Evolutionary conservation across 345 rosid species (phyloP).

Genomic region (Bruguiera parviflora): DNA sequence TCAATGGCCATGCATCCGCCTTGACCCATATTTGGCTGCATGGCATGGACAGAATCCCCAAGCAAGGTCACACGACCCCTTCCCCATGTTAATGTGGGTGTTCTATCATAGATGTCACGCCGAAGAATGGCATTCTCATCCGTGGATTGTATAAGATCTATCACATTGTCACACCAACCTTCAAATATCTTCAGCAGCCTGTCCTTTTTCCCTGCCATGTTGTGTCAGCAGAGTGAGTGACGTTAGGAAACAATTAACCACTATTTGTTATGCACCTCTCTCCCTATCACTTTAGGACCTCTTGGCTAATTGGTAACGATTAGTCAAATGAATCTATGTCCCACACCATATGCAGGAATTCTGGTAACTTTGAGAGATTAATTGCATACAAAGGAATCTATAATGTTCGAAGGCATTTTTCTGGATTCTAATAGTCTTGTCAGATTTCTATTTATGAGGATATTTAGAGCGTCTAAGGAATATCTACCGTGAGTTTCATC

Average conservation of each 20-base stretch:
- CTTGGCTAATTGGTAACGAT: not conserved
- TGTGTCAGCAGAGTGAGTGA: constrained; percentile 1
- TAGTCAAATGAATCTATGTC: not conserved
- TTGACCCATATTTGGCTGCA: constrained; percentile 97
- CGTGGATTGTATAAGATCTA: constrained; percentile 67
- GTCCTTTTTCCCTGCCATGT: constrained; percentile 63
- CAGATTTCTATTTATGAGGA: no score
- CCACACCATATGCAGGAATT: not conserved
- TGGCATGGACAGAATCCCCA: constrained; percentile 91
- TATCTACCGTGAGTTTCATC: constrained; percentile 61
- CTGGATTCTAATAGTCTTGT: not conserved
- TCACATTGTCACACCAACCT: constrained; percentile 91
- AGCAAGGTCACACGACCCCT: constrained; percentile 87
- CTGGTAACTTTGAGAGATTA: not conserved
- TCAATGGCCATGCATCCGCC: constrained; percentile 99
- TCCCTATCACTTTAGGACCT: not conserved
- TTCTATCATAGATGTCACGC: constrained; percentile 83
- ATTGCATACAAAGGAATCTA: not conserved
- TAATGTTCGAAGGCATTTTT: not conserved
- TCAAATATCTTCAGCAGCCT: constrained; percentile 77
- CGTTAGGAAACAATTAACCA: not conserved
- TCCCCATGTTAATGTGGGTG: constrained; percentile 75
- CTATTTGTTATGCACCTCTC: not conserved
- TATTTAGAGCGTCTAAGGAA: constrained; percentile 8
- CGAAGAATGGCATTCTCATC: constrained; percentile 77